Conservation (phyloP, 805 yeast species). For the Pichia exigua region DNA sequence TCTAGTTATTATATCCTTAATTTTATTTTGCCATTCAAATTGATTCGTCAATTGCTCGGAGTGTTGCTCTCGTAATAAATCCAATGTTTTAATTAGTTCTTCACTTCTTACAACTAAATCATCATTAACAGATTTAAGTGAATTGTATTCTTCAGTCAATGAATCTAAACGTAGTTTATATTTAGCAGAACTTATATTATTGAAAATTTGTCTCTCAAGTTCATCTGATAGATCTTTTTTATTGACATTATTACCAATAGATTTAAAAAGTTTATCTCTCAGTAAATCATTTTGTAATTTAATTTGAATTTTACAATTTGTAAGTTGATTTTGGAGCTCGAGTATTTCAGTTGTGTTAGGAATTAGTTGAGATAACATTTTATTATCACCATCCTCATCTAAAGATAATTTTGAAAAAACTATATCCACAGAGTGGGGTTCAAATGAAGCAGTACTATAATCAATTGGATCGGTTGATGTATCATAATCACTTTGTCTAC, state of each 20-base stretch:
- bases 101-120: not conserved
- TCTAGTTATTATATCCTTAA: conserved; percentile 15
- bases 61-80: conserved; percentile 12
- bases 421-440: not conserved
- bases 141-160: not conserved
- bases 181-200: conserved; percentile 2
- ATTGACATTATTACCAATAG: not conserved
- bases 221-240: conserved; percentile 13
- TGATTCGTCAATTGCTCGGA: conserved; percentile 39
- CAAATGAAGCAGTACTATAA: not conserved
- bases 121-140: conserved; percentile 2
- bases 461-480: not conserved
- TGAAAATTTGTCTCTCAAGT: conserved; percentile 11
- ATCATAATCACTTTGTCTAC: conserved; percentile 5
- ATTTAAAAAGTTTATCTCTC: conserved; percentile 15
- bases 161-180: not conserved
- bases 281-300: conserved; percentile 26
- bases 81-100: conserved; percentile 11
- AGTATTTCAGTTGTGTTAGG: conserved; percentile 17
- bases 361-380: not conserved
- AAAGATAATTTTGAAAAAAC: not conserved
- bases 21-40: conserved; percentile 31
- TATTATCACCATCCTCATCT: not conserved
- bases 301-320: conserved; percentile 29
- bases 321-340: conserved; percentile 24